phyloP scores from a whole-genome alignment of 768 basidiomycete genomes.

The Naganishia vishniacii region DNA sequence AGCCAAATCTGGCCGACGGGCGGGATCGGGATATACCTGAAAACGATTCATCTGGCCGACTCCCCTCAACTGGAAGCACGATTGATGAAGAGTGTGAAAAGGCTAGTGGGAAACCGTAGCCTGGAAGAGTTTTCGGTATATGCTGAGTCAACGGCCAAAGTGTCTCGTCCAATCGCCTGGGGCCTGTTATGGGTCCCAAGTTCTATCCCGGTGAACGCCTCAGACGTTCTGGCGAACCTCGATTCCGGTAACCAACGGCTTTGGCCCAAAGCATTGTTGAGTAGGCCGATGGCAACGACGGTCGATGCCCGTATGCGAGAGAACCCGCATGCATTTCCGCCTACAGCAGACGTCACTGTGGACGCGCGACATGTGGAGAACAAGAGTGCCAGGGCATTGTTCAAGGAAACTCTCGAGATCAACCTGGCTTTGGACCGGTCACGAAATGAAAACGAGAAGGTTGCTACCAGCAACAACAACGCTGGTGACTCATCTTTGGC shows the following conservation, averaged over 20 bases:
- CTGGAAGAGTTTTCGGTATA: background rate
- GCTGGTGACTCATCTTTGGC: background rate
- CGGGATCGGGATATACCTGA: slow-evolving; percentile 2
- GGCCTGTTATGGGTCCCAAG: slow-evolving; percentile 2
- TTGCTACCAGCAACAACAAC: background rate
- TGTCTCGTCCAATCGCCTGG: background rate
- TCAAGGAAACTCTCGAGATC: slow-evolving; percentile 6
- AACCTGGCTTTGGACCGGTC: background rate
- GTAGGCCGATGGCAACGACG: background rate
- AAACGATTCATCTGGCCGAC: background rate
- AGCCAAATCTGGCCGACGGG: background rate
- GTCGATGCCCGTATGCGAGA: background rate
- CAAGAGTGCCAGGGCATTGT: slow-evolving; percentile 2
- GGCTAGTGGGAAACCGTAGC: background rate
- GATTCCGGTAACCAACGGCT: background rate
- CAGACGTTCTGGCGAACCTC: background rate
- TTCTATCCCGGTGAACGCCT: background rate
- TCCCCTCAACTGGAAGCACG: background rate
- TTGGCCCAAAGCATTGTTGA: slow-evolving; percentile 4
- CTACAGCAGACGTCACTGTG: background rate
- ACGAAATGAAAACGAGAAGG: background rate
- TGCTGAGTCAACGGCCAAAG: background rate
- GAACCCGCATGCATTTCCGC: too few relatives aligned
- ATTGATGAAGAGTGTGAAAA: background rate
- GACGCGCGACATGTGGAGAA: background rate